Conservation (phyloP, 1,139 yeast species). For the Sugiyamaella novakii region DNA sequence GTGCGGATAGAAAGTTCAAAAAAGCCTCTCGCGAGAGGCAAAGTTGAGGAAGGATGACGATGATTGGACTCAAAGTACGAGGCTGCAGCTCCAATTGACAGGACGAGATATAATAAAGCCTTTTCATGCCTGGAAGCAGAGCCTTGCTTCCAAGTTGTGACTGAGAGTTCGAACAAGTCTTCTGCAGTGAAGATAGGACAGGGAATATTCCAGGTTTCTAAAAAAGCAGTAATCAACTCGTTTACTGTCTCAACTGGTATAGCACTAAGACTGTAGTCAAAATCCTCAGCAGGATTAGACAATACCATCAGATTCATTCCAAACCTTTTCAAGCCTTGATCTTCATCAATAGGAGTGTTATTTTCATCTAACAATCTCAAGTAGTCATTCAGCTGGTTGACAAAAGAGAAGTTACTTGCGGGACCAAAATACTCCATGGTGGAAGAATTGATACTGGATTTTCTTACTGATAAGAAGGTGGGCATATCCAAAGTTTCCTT, state of each 20-base stretch:
- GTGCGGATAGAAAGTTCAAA: conserved; percentile 4
- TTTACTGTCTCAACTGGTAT: conserved; percentile 1
- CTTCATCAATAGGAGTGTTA: conserved; percentile 2
- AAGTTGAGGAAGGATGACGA: conserved; percentile 1
- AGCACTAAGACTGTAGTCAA: conserved; percentile 1
- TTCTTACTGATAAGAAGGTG: conserved; percentile 1
- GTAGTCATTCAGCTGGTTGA: not conserved
- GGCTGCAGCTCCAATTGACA: conserved; percentile 1
- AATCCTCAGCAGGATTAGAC: not conserved
- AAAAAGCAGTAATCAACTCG: not conserved
- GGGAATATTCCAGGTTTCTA: conserved; percentile 2
- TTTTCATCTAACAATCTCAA: not conserved
- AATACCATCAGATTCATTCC: conserved; percentile 2
- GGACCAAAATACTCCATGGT: conserved; percentile 4
- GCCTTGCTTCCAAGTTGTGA: conserved; percentile 2
- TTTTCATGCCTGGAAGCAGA: not conserved
- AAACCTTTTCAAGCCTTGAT: not conserved
- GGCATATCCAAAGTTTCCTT: conserved; percentile 2
- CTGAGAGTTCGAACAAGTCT: not conserved
- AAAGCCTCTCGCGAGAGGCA: conserved; percentile 3
- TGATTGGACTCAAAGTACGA: conserved; percentile 1
- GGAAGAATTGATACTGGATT: not conserved
- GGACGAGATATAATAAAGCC: conserved; percentile 1
- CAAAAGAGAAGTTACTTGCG: not conserved
- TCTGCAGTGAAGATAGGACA: conserved; percentile 2